These are phyloP conservation scores for Boletus vermiculosoides DNA, from an alignment of 768 basidiomycete genomes.

Conservation along the genomic window DNA sequence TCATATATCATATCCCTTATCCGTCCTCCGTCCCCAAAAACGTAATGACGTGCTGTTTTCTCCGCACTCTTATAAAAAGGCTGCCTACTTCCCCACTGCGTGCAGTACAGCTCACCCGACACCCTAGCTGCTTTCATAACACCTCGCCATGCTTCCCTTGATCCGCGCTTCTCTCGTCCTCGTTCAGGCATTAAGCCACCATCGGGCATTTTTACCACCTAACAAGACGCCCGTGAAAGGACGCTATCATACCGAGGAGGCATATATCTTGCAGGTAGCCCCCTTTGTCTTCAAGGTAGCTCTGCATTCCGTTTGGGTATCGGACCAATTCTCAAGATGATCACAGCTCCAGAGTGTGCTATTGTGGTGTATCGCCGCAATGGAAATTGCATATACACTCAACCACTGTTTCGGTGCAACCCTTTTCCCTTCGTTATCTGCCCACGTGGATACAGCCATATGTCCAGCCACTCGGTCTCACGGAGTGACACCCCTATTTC, in stretches of 20 bases:
- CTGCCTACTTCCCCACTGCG: neutral
- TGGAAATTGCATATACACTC: constrained; percentile 50
- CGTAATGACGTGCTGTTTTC: neutral
- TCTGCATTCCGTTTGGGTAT: neutral
- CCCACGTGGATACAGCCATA: constrained; percentile 33
- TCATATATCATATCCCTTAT: neutral
- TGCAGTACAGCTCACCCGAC: neutral
- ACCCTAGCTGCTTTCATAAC: neutral
- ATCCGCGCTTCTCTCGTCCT: constrained; percentile 45
- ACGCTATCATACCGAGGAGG: constrained; percentile 53
- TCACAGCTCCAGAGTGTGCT: constrained; percentile 48
- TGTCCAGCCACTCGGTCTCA: constrained; percentile 31
- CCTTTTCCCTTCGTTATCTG: constrained; percentile 35
- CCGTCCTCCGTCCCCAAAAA: constrained; percentile 3
- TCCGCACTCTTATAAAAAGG: constrained; percentile 20
- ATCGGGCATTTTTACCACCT: constrained; percentile 54
- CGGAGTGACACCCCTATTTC: constrained; percentile 42
- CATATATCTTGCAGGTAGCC: constrained; percentile 53
- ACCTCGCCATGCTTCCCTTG: constrained; percentile 43
- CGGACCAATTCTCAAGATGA: neutral
- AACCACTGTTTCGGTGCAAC: constrained; percentile 28
- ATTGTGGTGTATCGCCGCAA: constrained; percentile 47
- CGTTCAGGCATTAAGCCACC: constrained; percentile 50
- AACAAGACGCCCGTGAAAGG: constrained; percentile 51
- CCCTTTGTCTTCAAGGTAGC: constrained; percentile 54